Evolutionary conservation across 208 protist genomes (phyloP).

Genomic region (Leishmania aethiopica): DNA sequence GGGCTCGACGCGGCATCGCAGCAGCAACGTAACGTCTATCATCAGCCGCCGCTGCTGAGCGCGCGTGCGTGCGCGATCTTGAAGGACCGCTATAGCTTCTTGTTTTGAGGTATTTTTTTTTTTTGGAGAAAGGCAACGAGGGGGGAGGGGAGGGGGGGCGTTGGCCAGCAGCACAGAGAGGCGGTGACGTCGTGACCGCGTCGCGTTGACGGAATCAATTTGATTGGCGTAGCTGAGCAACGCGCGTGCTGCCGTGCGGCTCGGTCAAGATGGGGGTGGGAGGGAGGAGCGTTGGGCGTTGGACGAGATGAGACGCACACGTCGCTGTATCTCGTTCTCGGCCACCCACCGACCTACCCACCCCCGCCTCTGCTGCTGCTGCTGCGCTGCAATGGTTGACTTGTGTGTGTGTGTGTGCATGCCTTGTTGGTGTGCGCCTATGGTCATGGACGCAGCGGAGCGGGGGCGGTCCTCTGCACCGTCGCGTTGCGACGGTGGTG

Average conservation of each 20-base stretch:
- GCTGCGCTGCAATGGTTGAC: background rate
- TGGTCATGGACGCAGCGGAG: background rate
- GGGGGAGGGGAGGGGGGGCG: background rate
- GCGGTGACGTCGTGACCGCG: background rate
- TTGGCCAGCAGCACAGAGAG: background rate
- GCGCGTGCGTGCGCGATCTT: slow-evolving; percentile 30
- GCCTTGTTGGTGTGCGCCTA: background rate
- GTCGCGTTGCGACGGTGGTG: background rate
- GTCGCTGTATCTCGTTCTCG: background rate
- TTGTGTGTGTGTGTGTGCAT: background rate
- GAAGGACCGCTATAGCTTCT: slow-evolving; percentile 29
- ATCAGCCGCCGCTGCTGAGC: slow-evolving; percentile 30
- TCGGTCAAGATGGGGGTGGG: background rate
- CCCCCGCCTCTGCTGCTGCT: background rate
- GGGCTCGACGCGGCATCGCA: slow-evolving; percentile 17
- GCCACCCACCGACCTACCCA: background rate
- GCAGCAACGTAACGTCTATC: slow-evolving; percentile 8
- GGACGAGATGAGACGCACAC: background rate
- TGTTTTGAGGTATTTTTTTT: slow-evolving; percentile 9
- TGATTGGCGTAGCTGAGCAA: background rate
- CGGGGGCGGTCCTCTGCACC: background rate
- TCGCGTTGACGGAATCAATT: background rate
- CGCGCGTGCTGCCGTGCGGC: background rate
- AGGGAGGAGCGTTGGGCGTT: background rate
- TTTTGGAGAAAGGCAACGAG: background rate